phyloP scores from a whole-genome alignment of 352 stramenopile genomes.

The Phytopythium kandeliae region DNA sequence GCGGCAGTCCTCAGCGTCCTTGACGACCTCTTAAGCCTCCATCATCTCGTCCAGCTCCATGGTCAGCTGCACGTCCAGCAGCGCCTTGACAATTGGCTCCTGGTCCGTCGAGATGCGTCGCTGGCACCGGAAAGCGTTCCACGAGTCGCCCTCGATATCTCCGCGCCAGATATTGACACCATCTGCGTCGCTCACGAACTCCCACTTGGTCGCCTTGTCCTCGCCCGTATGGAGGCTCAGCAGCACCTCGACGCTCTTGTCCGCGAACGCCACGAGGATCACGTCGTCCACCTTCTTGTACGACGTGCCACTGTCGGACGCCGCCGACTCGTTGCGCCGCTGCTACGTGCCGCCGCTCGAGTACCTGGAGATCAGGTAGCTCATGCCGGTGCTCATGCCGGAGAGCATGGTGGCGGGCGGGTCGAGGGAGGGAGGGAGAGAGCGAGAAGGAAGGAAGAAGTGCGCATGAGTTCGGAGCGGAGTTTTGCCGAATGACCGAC shows the following conservation, averaged over 20 bases:
- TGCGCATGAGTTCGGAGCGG: background rate
- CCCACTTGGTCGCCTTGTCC: slow-evolving; percentile 68
- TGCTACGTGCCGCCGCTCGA: slow-evolving; percentile 3
- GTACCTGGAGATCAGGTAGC: slow-evolving; percentile 19
- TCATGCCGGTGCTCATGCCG: too few relatives aligned
- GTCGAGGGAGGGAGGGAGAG: background rate
- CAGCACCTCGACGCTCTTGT: slow-evolving; percentile 64
- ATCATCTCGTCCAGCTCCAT: slow-evolving; percentile 82
- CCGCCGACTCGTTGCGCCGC: slow-evolving; percentile 18
- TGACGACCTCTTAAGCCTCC: slow-evolving; percentile 49
- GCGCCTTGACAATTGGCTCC: slow-evolving; percentile 38
- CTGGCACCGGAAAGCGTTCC: slow-evolving; percentile 64
- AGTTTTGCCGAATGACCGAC: slow-evolving; percentile 2
- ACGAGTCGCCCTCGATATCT: slow-evolving; percentile 54
- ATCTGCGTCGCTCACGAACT: slow-evolving; percentile 49
- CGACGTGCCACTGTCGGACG: slow-evolving; percentile 15
- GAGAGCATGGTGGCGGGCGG: slow-evolving; percentile 4
- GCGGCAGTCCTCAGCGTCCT: slow-evolving; percentile 43
- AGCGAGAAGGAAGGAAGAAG: background rate
- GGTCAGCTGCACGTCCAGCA: slow-evolving; percentile 57
- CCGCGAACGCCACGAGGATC: slow-evolving; percentile 53
- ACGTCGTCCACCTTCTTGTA: slow-evolving; percentile 51
- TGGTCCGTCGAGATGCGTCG: slow-evolving; percentile 52
- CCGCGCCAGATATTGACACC: slow-evolving; percentile 58
- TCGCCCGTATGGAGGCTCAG: slow-evolving; percentile 49